A percentile compares a stretch with the other conserved stretches of the same genome.
Evolutionary conservation across 352 stramenopile genomes (phyloP).

Genomic region (Phytophthora cactorum): DNA sequence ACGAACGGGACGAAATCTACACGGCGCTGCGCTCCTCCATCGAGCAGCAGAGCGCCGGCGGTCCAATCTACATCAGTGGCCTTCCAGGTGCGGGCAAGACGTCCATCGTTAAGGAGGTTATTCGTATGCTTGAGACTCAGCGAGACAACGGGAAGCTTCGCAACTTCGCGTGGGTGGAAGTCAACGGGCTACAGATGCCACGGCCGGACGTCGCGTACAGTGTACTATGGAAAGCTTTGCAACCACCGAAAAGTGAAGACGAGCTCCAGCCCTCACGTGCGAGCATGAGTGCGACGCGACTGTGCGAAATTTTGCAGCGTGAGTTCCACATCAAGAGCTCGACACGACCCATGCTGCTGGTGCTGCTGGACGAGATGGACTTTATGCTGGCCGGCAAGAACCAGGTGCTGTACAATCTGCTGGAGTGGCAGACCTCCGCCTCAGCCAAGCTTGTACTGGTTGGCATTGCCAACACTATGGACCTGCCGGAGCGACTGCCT

Average conservation of each 20-base stretch:
- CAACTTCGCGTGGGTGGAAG: slow-evolving; percentile 66
- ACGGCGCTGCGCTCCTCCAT: slow-evolving; percentile 59
- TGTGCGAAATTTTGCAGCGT: slow-evolving; percentile 54
- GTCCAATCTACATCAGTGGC: slow-evolving; percentile 75
- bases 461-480: slow-evolving; percentile 85
- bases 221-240: slow-evolving; percentile 65
- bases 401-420: slow-evolving; percentile 80
- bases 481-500: slow-evolving; percentile 71
- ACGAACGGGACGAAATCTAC: slow-evolving; percentile 68
- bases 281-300: slow-evolving; percentile 36
- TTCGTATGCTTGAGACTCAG: slow-evolving; percentile 52
- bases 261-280: slow-evolving; percentile 6
- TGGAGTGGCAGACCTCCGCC: slow-evolving; percentile 70
- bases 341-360: slow-evolving; percentile 55
- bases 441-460: slow-evolving; percentile 73
- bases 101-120: slow-evolving; percentile 74
- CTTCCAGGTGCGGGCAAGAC: slow-evolving; percentile 75
- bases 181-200: slow-evolving; percentile 76
- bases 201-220: slow-evolving; percentile 71
- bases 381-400: slow-evolving; percentile 80
- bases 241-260: slow-evolving; percentile 23
- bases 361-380: slow-evolving; percentile 82
- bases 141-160: slow-evolving; percentile 39
- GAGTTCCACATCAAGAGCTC: slow-evolving; percentile 53
- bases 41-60: slow-evolving; percentile 51